phyloP scores from a whole-genome alignment of 1,139 yeast species.

The Taphrina wiesneri region DNA sequence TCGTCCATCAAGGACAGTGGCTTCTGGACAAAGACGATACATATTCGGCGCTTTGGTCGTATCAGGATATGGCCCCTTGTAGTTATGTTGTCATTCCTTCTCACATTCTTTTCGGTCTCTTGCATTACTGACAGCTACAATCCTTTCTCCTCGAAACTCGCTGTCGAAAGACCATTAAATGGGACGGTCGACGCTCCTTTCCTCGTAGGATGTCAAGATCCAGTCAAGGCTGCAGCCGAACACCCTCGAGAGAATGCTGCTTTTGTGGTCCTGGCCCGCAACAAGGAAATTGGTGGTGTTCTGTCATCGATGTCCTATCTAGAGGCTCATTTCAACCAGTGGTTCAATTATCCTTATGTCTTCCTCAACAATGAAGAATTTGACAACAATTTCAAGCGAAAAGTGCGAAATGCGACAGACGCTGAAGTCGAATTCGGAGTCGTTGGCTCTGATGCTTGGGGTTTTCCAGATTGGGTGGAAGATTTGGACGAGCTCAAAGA shows the following conservation, averaged over 20 bases:
- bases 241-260: slow-evolving; percentile 66
- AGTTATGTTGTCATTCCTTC: background rate
- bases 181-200: slow-evolving; percentile 25
- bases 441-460: slow-evolving; percentile 59
- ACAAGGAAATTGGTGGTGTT: slow-evolving; percentile 70
- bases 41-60: slow-evolving; percentile 21
- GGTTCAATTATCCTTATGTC: slow-evolving; percentile 89
- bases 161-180: slow-evolving; percentile 20
- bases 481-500: slow-evolving; percentile 52
- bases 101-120: slow-evolving; percentile 1
- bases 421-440: slow-evolving; percentile 66
- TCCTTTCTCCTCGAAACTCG: background rate
- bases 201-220: slow-evolving; percentile 33
- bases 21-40: slow-evolving; percentile 20
- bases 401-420: slow-evolving; percentile 55
- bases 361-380: slow-evolving; percentile 80
- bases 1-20: slow-evolving; percentile 13
- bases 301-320: slow-evolving; percentile 66
- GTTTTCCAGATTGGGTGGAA: slow-evolving; percentile 51
- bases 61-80: slow-evolving; percentile 22
- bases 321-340: slow-evolving; percentile 84
- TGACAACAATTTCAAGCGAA: slow-evolving; percentile 58
- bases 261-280: slow-evolving; percentile 77
- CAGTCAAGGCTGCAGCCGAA: slow-evolving; percentile 28
- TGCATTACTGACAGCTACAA: background rate